A percentile compares a stretch with the other conserved stretches of the same genome.
phyloP scores from a whole-genome alignment of 2,329 filamentous ascomycete genomes.

The Trichothecium sympodiale region DNA sequence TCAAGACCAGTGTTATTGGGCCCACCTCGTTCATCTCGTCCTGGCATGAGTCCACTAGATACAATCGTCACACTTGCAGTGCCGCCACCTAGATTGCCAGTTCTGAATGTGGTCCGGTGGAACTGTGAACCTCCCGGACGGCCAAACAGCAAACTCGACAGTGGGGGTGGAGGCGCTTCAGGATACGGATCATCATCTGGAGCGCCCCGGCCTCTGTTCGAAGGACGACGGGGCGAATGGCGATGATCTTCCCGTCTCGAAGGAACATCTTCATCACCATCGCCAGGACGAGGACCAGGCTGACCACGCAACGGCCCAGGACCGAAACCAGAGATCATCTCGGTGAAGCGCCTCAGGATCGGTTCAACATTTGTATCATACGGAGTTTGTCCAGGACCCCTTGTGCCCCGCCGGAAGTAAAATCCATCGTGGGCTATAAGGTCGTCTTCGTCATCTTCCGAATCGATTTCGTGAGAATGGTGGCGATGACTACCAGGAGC shows the following conservation, averaged over 20 bases:
- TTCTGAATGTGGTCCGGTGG: slow-evolving; percentile 25
- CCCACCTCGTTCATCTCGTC: slow-evolving; percentile 8
- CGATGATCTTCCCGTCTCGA: neutral
- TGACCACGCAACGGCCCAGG: neutral
- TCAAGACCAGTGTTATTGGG: slow-evolving; percentile 13
- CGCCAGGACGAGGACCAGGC: neutral
- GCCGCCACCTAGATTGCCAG: slow-evolving; percentile 25
- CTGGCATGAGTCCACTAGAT: slow-evolving; percentile 20
- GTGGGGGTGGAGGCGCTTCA: neutral
- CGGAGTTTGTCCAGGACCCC: slow-evolving; percentile 14
- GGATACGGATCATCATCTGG: neutral
- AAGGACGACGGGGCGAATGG: too few species aligned
- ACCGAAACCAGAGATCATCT: slow-evolving; percentile 30
- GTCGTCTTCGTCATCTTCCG: slow-evolving; percentile 48
- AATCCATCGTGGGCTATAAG: slow-evolving; percentile 35
- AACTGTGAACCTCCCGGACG: slow-evolving; percentile 16
- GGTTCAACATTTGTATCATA: slow-evolving; percentile 23
- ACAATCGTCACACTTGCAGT: slow-evolving; percentile 38
- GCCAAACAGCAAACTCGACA: neutral
- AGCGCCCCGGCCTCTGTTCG: neutral
- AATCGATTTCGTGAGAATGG: slow-evolving; percentile 25
- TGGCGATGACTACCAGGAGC: too few species aligned
- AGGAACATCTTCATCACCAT: slow-evolving; percentile 8
- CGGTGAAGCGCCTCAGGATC: slow-evolving; percentile 29
- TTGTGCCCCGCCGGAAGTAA: slow-evolving; percentile 24